Conservation (phyloP, 345 rosid genomes). For the Brassica juncea region DNA sequence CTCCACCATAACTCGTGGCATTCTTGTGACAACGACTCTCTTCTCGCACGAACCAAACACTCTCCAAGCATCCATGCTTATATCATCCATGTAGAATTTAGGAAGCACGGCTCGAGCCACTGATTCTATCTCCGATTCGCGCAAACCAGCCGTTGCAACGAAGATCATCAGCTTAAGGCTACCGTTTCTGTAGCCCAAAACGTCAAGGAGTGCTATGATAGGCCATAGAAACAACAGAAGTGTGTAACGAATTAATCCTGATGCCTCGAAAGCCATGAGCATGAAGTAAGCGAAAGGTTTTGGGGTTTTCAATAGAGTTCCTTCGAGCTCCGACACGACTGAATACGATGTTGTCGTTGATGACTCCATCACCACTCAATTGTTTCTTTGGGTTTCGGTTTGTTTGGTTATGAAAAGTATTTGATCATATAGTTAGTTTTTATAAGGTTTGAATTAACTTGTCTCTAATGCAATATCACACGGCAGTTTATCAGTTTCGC, state of each 20-base stretch:
- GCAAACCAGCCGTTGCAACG: constrained; percentile 61
- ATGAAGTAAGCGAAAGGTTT: constrained; percentile 80
- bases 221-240: constrained; percentile 67
- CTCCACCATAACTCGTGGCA: constrained; percentile 80
- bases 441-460: constrained; percentile 51
- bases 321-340: constrained; percentile 79
- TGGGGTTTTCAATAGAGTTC: constrained; percentile 60
- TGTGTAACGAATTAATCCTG: constrained; percentile 74
- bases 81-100: constrained; percentile 78
- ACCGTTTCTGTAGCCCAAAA: constrained; percentile 45
- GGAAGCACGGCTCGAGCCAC: constrained; percentile 91
- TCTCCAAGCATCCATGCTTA: constrained; percentile 70
- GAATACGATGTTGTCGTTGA: constrained; percentile 38
- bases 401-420: constrained; percentile 24
- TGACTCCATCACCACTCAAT: constrained; percentile 39
- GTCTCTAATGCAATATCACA: constrained; percentile 34
- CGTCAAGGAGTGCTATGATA: constrained; percentile 53
- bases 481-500: constrained; percentile 69
- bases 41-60: constrained; percentile 57
- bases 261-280: constrained; percentile 86
- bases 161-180: constrained; percentile 73
- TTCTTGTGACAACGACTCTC: constrained; percentile 71
- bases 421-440: constrained; percentile 8
- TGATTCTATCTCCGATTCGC: constrained; percentile 63
- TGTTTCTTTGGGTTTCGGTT: neutral